These are phyloP conservation scores for Chiua virens DNA, from an alignment of 768 basidiomycete species.

Conservation along the genomic window DNA sequence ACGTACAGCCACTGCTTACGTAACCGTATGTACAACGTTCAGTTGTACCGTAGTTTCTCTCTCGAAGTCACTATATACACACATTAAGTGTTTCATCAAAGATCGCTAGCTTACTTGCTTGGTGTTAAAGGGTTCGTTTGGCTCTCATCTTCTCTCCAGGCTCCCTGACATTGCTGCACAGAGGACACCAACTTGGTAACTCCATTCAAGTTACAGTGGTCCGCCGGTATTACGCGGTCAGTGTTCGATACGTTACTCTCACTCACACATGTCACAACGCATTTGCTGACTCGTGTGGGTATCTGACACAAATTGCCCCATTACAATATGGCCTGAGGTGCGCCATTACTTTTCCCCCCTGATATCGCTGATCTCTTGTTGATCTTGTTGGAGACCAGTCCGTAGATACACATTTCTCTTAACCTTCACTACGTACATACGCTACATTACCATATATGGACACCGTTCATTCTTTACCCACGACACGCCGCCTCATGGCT, in stretches of 20 bases:
- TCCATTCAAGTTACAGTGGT: slow-evolving; percentile 82
- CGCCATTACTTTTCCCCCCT: background rate
- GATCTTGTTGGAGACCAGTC: no score
- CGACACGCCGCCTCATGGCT: no score
- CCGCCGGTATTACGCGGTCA: slow-evolving; percentile 78
- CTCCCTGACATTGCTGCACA: slow-evolving; percentile 30
- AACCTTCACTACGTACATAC: no score
- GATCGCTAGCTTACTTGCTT: slow-evolving; percentile 82
- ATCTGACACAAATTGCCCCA: slow-evolving; percentile 50
- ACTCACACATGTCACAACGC: slow-evolving; percentile 92
- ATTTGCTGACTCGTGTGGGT: slow-evolving; percentile 82
- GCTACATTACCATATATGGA: no score
- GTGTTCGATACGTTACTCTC: slow-evolving; percentile 92
- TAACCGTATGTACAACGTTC: no score
- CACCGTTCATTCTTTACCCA: no score
- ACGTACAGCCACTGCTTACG: no score
- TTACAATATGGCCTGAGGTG: slow-evolving; percentile 70
- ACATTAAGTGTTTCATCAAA: no score
- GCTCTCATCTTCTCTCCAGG: background rate
- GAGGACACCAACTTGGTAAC: slow-evolving; percentile 91
- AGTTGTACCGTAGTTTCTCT: no score
- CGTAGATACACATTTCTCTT: no score
- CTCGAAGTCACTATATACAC: no score
- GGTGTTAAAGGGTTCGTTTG: slow-evolving; percentile 86
- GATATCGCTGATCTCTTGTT: background rate